Evolutionary conservation across 2,329 filamentous ascomycete species (phyloP).

Genomic region (Cephalotrichum gorgonifer): DNA sequence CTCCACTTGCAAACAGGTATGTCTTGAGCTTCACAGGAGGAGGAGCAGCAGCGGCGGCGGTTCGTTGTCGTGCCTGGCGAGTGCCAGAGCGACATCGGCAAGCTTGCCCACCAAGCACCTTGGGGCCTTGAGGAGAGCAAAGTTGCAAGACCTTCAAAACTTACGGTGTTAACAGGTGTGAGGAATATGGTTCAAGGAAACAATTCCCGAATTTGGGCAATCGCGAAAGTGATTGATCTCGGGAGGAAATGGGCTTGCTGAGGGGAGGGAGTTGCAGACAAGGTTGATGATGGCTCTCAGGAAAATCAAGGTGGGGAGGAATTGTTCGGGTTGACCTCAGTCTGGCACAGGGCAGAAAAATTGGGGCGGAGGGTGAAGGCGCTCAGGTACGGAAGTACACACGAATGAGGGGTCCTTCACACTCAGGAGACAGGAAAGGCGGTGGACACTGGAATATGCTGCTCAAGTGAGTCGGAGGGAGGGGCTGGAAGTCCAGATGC

Average conservation of each 20-base stretch:
- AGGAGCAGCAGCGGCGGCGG: neutral
- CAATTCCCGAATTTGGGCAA: neutral
- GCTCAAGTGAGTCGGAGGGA: neutral
- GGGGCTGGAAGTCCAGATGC: too few species aligned
- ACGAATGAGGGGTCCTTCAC: neutral
- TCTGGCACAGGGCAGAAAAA: constrained; percentile 1
- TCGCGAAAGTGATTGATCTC: neutral
- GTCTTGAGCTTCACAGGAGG: too few species aligned
- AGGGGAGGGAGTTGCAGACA: neutral
- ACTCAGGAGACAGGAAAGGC: neutral
- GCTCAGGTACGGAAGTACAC: neutral
- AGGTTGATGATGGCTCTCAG: neutral
- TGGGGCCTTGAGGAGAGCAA: neutral
- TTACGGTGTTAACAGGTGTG: neutral
- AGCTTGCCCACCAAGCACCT: neutral
- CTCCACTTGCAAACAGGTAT: neutral
- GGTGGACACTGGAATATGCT: neutral
- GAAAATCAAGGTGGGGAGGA: constrained; percentile 1
- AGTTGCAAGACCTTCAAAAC: neutral
- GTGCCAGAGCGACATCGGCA: neutral
- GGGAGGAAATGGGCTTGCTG: neutral
- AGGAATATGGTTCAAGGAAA: neutral
- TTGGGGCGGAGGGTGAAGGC: constrained; percentile 1
- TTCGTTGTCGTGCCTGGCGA: neutral
- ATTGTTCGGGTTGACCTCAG: constrained; percentile 1